Conservation (phyloP, 1,284 basidiomycete species). For the Puccinia novopanici region DNA sequence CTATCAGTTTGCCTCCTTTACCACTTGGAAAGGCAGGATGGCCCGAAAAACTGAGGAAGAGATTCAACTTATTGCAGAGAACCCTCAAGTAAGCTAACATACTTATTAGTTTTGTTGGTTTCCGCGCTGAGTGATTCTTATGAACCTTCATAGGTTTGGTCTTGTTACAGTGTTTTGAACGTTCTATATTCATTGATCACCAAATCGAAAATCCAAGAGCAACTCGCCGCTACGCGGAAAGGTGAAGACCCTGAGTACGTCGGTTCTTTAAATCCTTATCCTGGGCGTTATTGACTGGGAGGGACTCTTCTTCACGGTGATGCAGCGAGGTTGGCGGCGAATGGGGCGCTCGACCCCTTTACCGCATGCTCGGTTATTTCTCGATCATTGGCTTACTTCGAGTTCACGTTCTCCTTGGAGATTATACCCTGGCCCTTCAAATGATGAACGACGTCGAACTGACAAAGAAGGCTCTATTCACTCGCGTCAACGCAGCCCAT, state of each 20-base stretch:
- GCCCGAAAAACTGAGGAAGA: too few relatives aligned
- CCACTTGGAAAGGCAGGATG: conserved; percentile 85
- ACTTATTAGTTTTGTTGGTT: neutral
- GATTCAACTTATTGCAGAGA: conserved; percentile 65
- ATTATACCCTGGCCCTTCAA: conserved; percentile 91
- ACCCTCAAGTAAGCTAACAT: conserved; percentile 49
- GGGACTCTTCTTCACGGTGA: neutral
- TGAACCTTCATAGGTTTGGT: conserved; percentile 72
- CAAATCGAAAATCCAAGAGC: conserved; percentile 92
- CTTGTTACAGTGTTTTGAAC: conserved; percentile 94
- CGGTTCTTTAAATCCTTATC: conserved; percentile 17
- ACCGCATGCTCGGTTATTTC: conserved; percentile 96
- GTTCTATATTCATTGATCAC: conserved; percentile 97
- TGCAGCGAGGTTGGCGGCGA: conserved; percentile 83
- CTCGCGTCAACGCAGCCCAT: conserved; percentile 89
- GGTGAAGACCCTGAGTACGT: conserved; percentile 74
- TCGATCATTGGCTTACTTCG: conserved; percentile 91
- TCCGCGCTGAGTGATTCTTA: neutral
- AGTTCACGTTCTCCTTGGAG: conserved; percentile 91
- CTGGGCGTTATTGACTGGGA: conserved; percentile 4
- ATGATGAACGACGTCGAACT: conserved; percentile 92
- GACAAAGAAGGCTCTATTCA: conserved; percentile 82
- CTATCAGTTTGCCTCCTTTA: conserved; percentile 96
- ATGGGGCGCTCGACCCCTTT: conserved; percentile 84
- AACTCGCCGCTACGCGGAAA: conserved; percentile 76